Conservation (phyloP, 2,329 filamentous ascomycete species). For the Myriosclerotinia curreyana region DNA sequence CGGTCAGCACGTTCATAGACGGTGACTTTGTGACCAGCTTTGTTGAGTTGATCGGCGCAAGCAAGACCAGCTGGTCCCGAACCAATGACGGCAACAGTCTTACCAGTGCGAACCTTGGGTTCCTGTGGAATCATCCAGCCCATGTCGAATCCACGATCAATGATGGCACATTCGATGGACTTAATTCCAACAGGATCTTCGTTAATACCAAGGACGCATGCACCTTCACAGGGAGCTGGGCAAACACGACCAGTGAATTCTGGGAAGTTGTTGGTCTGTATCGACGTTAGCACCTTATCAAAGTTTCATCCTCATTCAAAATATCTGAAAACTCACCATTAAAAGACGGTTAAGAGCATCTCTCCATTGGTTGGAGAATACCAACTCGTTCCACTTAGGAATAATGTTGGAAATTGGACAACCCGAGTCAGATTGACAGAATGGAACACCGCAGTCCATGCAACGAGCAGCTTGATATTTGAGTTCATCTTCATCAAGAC, state of each 20-base stretch:
- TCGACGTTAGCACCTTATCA: too few species aligned
- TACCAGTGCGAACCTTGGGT: slow-evolving; percentile 78
- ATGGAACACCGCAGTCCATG: slow-evolving; percentile 98
- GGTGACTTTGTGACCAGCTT: slow-evolving; percentile 81
- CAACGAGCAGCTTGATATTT: slow-evolving; percentile 96
- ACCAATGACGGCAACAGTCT: slow-evolving; percentile 83
- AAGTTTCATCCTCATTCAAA: too few species aligned
- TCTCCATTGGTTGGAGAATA: slow-evolving; percentile 75
- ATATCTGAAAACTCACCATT: too few species aligned
- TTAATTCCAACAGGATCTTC: slow-evolving; percentile 98
- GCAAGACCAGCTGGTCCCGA: slow-evolving; percentile 91
- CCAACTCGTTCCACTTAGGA: slow-evolving; percentile 90
- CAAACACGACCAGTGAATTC: slow-evolving; percentile 97
- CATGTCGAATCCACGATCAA: slow-evolving; percentile 95
- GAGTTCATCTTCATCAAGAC: slow-evolving; percentile 88
- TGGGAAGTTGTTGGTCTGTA: slow-evolving; percentile 86
- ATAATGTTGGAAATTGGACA: slow-evolving; percentile 98
- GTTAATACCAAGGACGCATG: slow-evolving; percentile 93
- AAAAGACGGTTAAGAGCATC: slow-evolving; percentile 88
- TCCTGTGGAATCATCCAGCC: slow-evolving; percentile 91
- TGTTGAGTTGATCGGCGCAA: slow-evolving; percentile 89
- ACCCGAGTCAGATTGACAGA: slow-evolving; percentile 94
- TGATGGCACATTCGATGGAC: slow-evolving; percentile 96
- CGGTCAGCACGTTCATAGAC: slow-evolving; percentile 93
- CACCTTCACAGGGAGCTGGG: slow-evolving; percentile 92